A percentile compares a stretch with the other conserved stretches of the same genome.
Conservation (phyloP, 306 rosid genomes). For the Styphnolobium japonicum region DNA sequence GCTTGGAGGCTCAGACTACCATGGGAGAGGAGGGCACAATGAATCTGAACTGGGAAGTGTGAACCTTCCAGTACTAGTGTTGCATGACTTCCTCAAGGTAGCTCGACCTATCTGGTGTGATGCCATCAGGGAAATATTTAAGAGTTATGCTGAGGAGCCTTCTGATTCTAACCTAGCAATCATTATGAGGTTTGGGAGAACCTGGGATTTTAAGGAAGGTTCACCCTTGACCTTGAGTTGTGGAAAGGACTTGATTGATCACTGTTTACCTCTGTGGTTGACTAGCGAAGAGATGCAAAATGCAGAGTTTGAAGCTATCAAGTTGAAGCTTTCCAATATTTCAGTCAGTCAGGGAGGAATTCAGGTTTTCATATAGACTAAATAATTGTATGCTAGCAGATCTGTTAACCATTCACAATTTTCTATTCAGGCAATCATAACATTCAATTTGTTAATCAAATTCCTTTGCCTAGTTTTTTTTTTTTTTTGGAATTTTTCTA, state of each 20-base stretch:
- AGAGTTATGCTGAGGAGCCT: conserved; percentile 71
- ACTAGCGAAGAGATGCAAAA: conserved; percentile 75
- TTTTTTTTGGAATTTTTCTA: background rate
- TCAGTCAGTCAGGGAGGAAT: conserved; percentile 41
- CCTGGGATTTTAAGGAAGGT: conserved; percentile 47
- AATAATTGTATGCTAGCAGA: conserved; percentile 13
- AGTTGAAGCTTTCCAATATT: conserved; percentile 66
- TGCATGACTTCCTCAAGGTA: conserved; percentile 70
- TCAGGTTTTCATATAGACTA: conserved; percentile 47
- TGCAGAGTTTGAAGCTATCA: conserved; percentile 67
- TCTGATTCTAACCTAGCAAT: conserved; percentile 66
- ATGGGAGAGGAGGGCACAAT: conserved; percentile 77
- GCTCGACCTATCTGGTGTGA: conserved; percentile 85
- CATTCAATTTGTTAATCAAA: conserved; percentile 20
- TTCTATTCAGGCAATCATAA: conserved; percentile 20
- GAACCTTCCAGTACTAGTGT: conserved; percentile 73
- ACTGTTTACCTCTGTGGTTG: conserved; percentile 72
- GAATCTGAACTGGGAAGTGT: conserved; percentile 93
- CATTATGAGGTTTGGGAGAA: conserved; percentile 64
- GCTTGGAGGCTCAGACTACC: conserved; percentile 96
- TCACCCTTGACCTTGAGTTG: conserved; percentile 49
- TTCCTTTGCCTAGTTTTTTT: conserved; percentile 17
- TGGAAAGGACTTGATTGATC: conserved; percentile 64
- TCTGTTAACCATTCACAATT: background rate
- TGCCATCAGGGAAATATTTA: conserved; percentile 66